These are phyloP conservation scores for Nicotiana otophora DNA, from an alignment of 257 asterid genomes.

Conservation along the genomic window DNA sequence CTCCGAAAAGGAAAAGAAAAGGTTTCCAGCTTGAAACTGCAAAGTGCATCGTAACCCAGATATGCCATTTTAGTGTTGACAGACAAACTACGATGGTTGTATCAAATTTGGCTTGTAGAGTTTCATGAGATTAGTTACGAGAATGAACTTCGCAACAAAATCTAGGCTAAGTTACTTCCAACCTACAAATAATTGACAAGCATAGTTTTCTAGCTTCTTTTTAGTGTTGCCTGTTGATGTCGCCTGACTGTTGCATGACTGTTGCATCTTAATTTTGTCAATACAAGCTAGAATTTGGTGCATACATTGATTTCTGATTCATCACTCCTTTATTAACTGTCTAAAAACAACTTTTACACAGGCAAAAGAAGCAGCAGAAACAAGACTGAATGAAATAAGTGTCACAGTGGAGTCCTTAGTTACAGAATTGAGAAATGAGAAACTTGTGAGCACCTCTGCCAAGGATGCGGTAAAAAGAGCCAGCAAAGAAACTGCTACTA, in stretches of 20 bases:
- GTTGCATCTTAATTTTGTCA: constrained; percentile 4
- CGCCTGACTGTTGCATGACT: not conserved
- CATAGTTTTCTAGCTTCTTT: not conserved
- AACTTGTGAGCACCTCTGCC: constrained; percentile 55
- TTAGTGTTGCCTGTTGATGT: not conserved
- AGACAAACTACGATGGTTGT: not conserved
- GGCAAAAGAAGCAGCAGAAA: constrained; percentile 82
- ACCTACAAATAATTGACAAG: not conserved
- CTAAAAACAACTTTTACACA: constrained; percentile 20
- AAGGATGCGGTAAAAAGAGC: constrained; percentile 62
- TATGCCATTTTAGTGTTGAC: not conserved
- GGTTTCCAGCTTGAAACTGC: constrained; percentile 1
- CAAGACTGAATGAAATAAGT: constrained; percentile 41
- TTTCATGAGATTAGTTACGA: not conserved
- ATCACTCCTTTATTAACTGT: not conserved
- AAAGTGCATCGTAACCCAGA: not conserved
- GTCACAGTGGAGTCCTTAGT: constrained; percentile 48
- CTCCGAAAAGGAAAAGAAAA: not conserved
- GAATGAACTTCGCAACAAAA: not conserved
- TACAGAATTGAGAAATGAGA: constrained; percentile 66
- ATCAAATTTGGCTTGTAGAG: not conserved
- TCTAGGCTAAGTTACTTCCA: not conserved
- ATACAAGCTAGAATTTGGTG: not conserved
- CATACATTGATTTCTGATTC: not conserved
- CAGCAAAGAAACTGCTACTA: constrained; percentile 61